phyloP scores from a whole-genome alignment of 345 rosid species.

The Lumnitzera racemosa region DNA sequence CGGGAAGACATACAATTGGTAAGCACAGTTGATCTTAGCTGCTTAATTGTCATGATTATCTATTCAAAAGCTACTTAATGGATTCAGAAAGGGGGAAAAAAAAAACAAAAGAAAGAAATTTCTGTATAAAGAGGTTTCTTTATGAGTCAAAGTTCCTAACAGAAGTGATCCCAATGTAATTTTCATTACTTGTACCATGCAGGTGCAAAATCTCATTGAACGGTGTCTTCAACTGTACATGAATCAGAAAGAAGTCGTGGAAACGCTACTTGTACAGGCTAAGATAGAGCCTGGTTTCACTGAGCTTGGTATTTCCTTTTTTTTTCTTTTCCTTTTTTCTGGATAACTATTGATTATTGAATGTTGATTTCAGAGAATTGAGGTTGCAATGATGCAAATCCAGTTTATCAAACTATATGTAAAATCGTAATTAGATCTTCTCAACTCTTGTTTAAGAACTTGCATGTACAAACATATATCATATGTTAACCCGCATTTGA shows the following conservation, averaged over 20 bases:
- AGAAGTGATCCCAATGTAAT: background rate
- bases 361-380: background rate
- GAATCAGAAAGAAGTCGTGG: constrained; percentile 91
- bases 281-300: constrained; percentile 98
- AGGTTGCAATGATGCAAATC: no score
- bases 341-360: background rate
- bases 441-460: no score
- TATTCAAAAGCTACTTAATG: background rate
- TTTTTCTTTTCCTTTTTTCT: background rate
- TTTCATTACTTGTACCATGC: constrained; percentile 12
- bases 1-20: constrained; percentile 90
- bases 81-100: background rate
- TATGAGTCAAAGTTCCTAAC: no score
- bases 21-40: constrained; percentile 18
- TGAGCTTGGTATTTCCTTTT: constrained; percentile 60
- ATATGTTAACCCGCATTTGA: no score
- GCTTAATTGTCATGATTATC: background rate
- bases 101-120: background rate
- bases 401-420: no score
- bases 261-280: constrained; percentile 74
- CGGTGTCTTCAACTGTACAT: constrained; percentile 93
- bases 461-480: no score
- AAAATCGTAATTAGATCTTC: no score
- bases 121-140: no score
- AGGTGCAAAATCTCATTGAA: constrained; percentile 97